phyloP scores from a whole-genome alignment of 257 asterid species.

The Ilex asprella region DNA sequence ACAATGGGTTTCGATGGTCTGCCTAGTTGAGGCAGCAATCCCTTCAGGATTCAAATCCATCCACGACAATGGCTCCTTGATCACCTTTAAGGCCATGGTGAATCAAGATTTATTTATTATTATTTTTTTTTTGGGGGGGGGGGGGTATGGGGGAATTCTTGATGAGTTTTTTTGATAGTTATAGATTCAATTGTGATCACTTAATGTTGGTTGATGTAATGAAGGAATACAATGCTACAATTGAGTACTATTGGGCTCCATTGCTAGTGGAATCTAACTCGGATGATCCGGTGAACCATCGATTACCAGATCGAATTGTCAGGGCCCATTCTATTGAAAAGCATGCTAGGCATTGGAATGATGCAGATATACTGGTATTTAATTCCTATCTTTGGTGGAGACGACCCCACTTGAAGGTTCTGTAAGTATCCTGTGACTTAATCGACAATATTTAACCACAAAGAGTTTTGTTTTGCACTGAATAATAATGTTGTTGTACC shows the following conservation, averaged over 20 bases:
- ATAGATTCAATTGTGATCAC: too few relatives aligned
- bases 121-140: too few relatives aligned
- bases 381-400: constrained; percentile 85
- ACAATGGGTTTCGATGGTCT: constrained; percentile 92
- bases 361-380: constrained; percentile 66
- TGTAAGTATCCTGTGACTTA: constrained; percentile 38
- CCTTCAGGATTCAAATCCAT: constrained; percentile 42
- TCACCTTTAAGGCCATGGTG: constrained; percentile 74
- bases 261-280: constrained; percentile 89
- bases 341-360: constrained; percentile 72
- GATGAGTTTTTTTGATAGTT: too few relatives aligned
- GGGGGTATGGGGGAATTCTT: too few relatives aligned
- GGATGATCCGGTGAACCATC: constrained; percentile 70
- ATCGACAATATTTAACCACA: background rate
- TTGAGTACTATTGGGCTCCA: constrained; percentile 89
- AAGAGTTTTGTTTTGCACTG: background rate
- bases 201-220: background rate
- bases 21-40: constrained; percentile 65
- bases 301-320: constrained; percentile 64
- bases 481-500: background rate
- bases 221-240: constrained; percentile 77
- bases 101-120: constrained; percentile 8
- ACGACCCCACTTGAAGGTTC: constrained; percentile 51
- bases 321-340: constrained; percentile 64
- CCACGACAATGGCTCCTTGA: constrained; percentile 69